Evolutionary conservation across 2,329 filamentous ascomycete genomes (phyloP).

Genomic region (Pseudocercospora fuligena): DNA sequence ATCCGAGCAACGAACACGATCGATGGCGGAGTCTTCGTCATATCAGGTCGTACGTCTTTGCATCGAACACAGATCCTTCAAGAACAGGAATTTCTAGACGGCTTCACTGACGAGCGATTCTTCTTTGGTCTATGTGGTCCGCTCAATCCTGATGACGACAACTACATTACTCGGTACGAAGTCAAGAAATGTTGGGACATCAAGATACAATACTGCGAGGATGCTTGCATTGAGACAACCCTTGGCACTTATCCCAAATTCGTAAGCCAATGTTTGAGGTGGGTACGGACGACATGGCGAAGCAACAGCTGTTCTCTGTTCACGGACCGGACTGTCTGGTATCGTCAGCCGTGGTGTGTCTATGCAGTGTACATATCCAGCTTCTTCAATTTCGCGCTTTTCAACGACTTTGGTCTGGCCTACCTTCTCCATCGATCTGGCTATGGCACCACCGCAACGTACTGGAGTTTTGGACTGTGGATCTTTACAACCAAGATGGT

Average conservation of each 20-base stretch:
- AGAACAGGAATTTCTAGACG: conserved; percentile 29
- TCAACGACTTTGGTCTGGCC: conserved; percentile 16
- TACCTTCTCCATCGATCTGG: neutral
- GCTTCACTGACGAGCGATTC: conserved; percentile 13
- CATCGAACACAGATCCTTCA: conserved; percentile 37
- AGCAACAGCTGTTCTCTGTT: conserved; percentile 13
- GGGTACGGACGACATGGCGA: conserved; percentile 17
- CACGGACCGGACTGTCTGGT: conserved; percentile 15
- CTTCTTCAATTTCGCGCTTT: conserved; percentile 19
- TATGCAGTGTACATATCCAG: conserved; percentile 12
- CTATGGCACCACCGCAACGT: neutral
- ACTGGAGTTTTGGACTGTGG: neutral
- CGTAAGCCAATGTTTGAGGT: conserved; percentile 12
- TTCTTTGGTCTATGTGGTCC: conserved; percentile 18
- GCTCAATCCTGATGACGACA: conserved; percentile 18
- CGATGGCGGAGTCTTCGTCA: conserved; percentile 41
- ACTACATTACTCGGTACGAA: conserved; percentile 17
- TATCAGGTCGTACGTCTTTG: conserved; percentile 40
- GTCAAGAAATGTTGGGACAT: conserved; percentile 14
- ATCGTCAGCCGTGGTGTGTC: conserved; percentile 12
- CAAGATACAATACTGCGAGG: conserved; percentile 15
- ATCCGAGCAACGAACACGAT: conserved; percentile 38
- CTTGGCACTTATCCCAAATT: conserved; percentile 18
- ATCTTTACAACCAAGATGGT: conserved; percentile 21
- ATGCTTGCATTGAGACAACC: conserved; percentile 14